Conservation (phyloP, 805 yeast genomes). For the Pachysolen tannophilus region DNA sequence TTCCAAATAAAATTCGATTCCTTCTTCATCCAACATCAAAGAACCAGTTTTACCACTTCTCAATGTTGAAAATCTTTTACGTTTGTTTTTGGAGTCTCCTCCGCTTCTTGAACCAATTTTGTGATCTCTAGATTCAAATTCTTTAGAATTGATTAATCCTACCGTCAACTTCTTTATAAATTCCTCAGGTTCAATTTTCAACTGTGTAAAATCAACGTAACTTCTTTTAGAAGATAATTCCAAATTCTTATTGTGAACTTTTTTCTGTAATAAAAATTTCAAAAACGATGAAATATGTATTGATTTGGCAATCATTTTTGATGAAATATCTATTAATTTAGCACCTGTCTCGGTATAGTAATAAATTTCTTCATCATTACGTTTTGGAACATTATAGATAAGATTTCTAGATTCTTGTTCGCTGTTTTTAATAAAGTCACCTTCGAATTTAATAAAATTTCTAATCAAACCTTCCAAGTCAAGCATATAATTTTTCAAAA, state of each 20-base stretch:
- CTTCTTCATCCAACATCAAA: slow-evolving; percentile 38
- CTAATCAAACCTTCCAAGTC: background rate
- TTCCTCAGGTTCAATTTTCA: slow-evolving; percentile 49
- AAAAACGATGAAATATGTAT: background rate
- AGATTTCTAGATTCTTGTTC: background rate
- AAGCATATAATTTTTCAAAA: background rate
- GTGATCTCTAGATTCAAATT: slow-evolving; percentile 15
- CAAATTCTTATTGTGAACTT: background rate
- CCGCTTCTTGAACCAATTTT: slow-evolving; percentile 16
- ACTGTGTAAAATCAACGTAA: slow-evolving; percentile 56
- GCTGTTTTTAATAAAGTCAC: background rate
- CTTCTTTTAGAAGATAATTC: background rate
- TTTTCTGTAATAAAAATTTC: background rate
- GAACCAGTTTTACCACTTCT: slow-evolving; percentile 43
- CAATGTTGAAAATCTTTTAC: slow-evolving; percentile 41
- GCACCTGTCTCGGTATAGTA: background rate
- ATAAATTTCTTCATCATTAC: background rate
- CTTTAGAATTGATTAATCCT: slow-evolving; percentile 40
- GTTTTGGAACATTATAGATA: background rate
- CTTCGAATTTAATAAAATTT: too few species aligned
- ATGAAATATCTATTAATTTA: background rate
- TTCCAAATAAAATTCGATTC: slow-evolving; percentile 32
- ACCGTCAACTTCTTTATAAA: slow-evolving; percentile 55
- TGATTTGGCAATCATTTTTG: background rate
- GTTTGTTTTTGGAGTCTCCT: too few species aligned